Percentiles rank a stretch among this genome's conserved stretches.
Conservation (phyloP, 2,329 filamentous ascomycete species). For the Penicillium sp. region DNA sequence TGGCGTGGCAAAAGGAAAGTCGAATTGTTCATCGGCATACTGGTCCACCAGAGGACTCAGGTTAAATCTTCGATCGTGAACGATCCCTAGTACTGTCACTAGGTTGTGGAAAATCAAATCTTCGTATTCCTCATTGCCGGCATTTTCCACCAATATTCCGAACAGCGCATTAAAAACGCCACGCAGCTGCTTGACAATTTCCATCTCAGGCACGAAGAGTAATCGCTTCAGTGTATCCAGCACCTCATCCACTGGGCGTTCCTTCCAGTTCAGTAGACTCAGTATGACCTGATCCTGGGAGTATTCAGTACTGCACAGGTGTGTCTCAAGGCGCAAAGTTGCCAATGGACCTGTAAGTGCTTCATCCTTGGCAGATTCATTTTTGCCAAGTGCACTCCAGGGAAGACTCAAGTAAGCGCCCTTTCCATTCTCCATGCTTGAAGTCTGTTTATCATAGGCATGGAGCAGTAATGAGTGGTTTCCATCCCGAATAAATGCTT, state of each 20-base stretch:
- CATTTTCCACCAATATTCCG: constrained; percentile 83
- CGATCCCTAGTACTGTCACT: constrained; percentile 86
- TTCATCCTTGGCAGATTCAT: constrained; percentile 69
- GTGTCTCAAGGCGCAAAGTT: constrained; percentile 75
- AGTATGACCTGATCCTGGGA: constrained; percentile 88
- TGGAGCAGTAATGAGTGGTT: constrained; percentile 79
- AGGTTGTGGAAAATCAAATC: constrained; percentile 89
- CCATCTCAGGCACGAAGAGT: constrained; percentile 93
- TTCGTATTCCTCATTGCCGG: constrained; percentile 89
- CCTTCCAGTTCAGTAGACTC: constrained; percentile 82
- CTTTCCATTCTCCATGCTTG: constrained; percentile 67
- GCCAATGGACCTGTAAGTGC: constrained; percentile 75
- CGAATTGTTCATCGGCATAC: constrained; percentile 84
- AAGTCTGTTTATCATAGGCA: constrained; percentile 87
- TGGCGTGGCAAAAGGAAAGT: constrained; percentile 87
- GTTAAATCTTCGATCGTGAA: constrained; percentile 92
- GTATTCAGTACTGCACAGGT: constrained; percentile 90
- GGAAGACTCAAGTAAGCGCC: constrained; percentile 84
- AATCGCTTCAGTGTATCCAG: constrained; percentile 75
- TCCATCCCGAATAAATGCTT: constrained; percentile 86
- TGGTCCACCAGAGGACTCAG: constrained; percentile 85
- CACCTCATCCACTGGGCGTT: constrained; percentile 69
- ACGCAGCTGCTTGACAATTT: constrained; percentile 89
- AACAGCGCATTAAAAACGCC: constrained; percentile 92
- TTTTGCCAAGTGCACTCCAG: constrained; percentile 69